These are phyloP conservation scores for Punctularia strigosozonata DNA, from an alignment of 768 basidiomycete genomes.

Conservation along the genomic window DNA sequence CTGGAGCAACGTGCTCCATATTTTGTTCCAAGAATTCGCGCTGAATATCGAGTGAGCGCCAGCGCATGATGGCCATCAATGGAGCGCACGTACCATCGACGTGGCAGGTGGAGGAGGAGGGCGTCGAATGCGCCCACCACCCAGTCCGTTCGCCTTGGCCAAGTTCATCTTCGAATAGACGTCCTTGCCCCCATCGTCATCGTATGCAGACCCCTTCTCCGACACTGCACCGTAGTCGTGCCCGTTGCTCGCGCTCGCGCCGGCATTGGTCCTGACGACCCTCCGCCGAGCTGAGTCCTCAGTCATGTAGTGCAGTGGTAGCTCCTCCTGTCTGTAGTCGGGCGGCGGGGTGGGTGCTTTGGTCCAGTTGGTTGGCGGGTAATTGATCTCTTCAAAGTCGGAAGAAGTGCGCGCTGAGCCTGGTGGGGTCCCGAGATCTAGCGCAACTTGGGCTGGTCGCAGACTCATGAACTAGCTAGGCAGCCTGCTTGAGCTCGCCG, in stretches of 20 bases:
- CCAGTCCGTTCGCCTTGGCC: conserved; percentile 18
- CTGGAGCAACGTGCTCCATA: conserved; percentile 63
- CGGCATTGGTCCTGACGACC: conserved; percentile 24
- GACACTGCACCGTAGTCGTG: conserved; percentile 14
- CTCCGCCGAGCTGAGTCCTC: conserved; percentile 40
- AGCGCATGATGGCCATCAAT: neutral
- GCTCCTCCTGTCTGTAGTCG: conserved; percentile 25
- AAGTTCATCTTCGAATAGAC: conserved; percentile 34
- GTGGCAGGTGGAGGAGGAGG: conserved; percentile 55
- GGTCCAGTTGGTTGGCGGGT: conserved; percentile 34
- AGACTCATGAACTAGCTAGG: conserved; percentile 26
- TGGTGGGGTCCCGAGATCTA: conserved; percentile 55
- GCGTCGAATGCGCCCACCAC: conserved; percentile 51
- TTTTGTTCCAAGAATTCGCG: conserved; percentile 73
- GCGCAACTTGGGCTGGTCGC: conserved; percentile 53
- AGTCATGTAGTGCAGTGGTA: conserved; percentile 41
- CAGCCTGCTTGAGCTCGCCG: conserved; percentile 3
- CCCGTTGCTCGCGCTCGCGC: conserved; percentile 13
- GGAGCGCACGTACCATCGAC: conserved; percentile 20
- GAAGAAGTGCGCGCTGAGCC: conserved; percentile 36
- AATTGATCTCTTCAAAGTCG: conserved; percentile 62
- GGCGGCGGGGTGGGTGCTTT: no score
- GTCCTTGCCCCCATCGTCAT: conserved; percentile 58
- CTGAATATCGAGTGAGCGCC: conserved; percentile 21
- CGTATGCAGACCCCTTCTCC: conserved; percentile 23